Conservation (phyloP, 257 asterid species). For the Nemophila menziesii region DNA sequence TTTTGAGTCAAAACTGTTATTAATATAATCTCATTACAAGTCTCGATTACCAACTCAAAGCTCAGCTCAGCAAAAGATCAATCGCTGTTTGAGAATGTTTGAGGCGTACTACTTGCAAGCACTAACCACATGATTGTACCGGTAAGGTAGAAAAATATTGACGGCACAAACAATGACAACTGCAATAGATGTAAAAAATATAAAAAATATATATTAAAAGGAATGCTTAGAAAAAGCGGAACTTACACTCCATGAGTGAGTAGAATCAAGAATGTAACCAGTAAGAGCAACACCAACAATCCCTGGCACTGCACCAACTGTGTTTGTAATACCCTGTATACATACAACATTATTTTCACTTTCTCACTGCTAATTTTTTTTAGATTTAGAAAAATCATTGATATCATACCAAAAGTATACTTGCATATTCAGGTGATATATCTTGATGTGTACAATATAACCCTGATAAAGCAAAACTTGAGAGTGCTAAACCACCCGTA, state of each 20-base stretch:
- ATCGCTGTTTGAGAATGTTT: conserved; percentile 47
- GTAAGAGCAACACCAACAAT: conserved; percentile 90
- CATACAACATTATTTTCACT: background rate
- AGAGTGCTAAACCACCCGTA: conserved; percentile 75
- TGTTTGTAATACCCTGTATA: conserved; percentile 85
- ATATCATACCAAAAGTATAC: conserved; percentile 91
- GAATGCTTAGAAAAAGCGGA: background rate
- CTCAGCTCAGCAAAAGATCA: background rate
- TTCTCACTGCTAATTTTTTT: background rate
- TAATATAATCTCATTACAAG: conserved; percentile 1
- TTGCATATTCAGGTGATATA: conserved; percentile 93
- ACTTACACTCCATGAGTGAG: conserved; percentile 98
- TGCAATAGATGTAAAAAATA: conserved; percentile 11
- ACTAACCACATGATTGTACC: conserved; percentile 89
- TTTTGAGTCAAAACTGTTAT: conserved; percentile 20
- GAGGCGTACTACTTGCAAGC: conserved; percentile 86
- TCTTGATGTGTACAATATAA: conserved; percentile 97
- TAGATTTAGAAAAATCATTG: too few species aligned
- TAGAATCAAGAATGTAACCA: conserved; percentile 83
- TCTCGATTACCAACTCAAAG: background rate
- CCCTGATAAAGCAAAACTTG: conserved; percentile 94
- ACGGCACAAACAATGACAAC: conserved; percentile 86
- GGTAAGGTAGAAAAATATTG: conserved; percentile 89
- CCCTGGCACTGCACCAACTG: conserved; percentile 95
- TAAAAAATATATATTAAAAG: background rate